A percentile compares a stretch with the other conserved stretches of the same genome.
Conservation (phyloP, 345 rosid species). For the Luvunga scandens region DNA sequence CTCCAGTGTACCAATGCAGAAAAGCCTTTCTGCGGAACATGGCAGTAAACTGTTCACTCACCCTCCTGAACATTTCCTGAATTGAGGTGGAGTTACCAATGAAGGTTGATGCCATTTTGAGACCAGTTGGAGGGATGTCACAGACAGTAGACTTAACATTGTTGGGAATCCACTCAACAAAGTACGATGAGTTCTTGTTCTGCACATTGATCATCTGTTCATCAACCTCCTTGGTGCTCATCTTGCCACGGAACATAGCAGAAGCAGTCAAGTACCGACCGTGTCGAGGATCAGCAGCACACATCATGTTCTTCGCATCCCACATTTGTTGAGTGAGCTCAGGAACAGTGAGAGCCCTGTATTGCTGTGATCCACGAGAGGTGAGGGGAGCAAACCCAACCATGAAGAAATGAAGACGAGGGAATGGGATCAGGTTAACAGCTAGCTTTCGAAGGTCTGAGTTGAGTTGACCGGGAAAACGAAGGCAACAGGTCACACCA, state of each 20-base stretch:
- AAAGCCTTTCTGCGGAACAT: slow-evolving; percentile 76
- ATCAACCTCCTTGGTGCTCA: slow-evolving; percentile 58
- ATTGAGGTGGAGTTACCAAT: slow-evolving; percentile 60
- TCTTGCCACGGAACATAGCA: slow-evolving; percentile 79
- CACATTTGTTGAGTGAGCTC: slow-evolving; percentile 66
- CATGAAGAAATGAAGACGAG: slow-evolving; percentile 77
- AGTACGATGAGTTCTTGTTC: slow-evolving; percentile 78
- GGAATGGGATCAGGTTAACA: slow-evolving; percentile 70
- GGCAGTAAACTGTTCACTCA: slow-evolving; percentile 74
- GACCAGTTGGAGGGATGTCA: slow-evolving; percentile 74
- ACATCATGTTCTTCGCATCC: slow-evolving; percentile 57
- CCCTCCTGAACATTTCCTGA: slow-evolving; percentile 75
- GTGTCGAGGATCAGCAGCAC: slow-evolving; percentile 53
- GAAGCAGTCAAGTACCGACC: slow-evolving; percentile 60
- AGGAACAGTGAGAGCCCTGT: slow-evolving; percentile 68
- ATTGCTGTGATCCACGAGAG: slow-evolving; percentile 75
- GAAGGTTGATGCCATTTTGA: slow-evolving; percentile 80
- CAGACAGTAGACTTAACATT: slow-evolving; percentile 77
- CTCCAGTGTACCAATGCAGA: slow-evolving; percentile 63
- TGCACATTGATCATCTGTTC: slow-evolving; percentile 79
- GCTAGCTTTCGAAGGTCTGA: slow-evolving; percentile 76
- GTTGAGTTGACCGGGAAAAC: slow-evolving; percentile 77
- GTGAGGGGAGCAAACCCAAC: slow-evolving; percentile 74
- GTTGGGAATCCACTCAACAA: slow-evolving; percentile 81
- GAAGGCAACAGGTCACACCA: slow-evolving; percentile 73